phyloP scores from a whole-genome alignment of 164 flowering plant genomes.

The Euptelea pleiosperma region DNA sequence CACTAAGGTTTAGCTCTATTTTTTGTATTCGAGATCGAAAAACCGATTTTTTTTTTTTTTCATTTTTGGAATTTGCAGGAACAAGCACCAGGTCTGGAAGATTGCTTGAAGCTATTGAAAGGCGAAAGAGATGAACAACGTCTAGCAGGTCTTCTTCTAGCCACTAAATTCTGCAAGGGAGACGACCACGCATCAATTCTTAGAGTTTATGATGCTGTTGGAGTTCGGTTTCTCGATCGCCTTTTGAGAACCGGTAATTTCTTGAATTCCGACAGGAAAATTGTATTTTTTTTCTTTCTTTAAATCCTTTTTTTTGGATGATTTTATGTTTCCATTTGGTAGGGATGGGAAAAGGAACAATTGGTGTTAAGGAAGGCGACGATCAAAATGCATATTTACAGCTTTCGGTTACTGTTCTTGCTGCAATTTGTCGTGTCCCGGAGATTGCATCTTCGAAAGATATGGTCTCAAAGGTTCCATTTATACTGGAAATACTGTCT shows the following conservation, averaged over 20 bases:
- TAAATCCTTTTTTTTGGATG: neutral
- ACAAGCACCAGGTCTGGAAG: constrained; percentile 50
- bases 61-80: constrained; percentile 2
- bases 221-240: constrained; percentile 70
- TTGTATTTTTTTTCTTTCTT: neutral
- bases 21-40: no score
- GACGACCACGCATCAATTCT: constrained; percentile 58
- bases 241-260: constrained; percentile 73
- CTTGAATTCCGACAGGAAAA: neutral
- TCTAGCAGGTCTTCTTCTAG: constrained; percentile 84
- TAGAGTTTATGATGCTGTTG: constrained; percentile 67
- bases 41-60: no score
- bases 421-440: constrained; percentile 77
- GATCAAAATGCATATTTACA: constrained; percentile 74
- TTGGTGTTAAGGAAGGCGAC: constrained; percentile 25
- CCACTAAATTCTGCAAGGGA: constrained; percentile 60
- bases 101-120: constrained; percentile 71
- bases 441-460: constrained; percentile 77
- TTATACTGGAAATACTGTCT: constrained; percentile 52
- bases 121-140: constrained; percentile 91
- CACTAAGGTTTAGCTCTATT: no score
- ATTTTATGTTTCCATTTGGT: constrained; percentile 1
- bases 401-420: constrained; percentile 64
- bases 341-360: constrained; percentile 69
- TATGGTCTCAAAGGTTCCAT: constrained; percentile 65